Conservation (phyloP, 352 stramenopile genomes). For the Pythium chondricola region DNA sequence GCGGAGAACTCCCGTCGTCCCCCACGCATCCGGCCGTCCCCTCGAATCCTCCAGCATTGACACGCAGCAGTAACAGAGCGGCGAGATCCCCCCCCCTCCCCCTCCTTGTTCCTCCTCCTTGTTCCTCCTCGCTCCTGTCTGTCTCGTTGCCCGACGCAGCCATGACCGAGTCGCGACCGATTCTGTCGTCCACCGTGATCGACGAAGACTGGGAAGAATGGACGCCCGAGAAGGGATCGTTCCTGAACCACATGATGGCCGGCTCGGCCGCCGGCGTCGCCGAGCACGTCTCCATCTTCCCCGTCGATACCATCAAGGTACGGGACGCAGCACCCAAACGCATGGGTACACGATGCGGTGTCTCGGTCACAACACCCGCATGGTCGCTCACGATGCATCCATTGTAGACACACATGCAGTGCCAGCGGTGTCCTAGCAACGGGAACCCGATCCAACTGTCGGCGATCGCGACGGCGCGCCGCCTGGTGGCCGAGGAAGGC, state of each 20-base stretch:
- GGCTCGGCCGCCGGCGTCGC: constrained; percentile 93
- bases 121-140: neutral
- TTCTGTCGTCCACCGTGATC: constrained; percentile 21
- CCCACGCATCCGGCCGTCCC: neutral
- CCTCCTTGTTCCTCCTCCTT: neutral
- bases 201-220: constrained; percentile 93
- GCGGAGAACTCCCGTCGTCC: too few relatives aligned
- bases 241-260: constrained; percentile 93
- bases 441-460: constrained; percentile 47
- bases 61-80: too few relatives aligned
- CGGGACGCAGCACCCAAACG: neutral
- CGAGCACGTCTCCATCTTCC: constrained; percentile 98
- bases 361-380: neutral
- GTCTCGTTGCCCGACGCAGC: neutral
- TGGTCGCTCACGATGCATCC: neutral
- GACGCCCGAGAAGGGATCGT: constrained; percentile 90
- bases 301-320: constrained; percentile 88
- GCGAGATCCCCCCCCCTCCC: neutral
- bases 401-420: constrained; percentile 95
- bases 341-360: too few relatives aligned
- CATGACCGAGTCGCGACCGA: constrained; percentile 17
- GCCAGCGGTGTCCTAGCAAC: constrained; percentile 72
- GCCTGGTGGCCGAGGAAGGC: constrained; percentile 62
- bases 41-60: neutral
- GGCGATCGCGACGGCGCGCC: constrained; percentile 52